A percentile compares a stretch with the other conserved stretches of the same genome.
phyloP scores from a whole-genome alignment of 768 basidiomycete genomes.

The Tylopilus sp. region DNA sequence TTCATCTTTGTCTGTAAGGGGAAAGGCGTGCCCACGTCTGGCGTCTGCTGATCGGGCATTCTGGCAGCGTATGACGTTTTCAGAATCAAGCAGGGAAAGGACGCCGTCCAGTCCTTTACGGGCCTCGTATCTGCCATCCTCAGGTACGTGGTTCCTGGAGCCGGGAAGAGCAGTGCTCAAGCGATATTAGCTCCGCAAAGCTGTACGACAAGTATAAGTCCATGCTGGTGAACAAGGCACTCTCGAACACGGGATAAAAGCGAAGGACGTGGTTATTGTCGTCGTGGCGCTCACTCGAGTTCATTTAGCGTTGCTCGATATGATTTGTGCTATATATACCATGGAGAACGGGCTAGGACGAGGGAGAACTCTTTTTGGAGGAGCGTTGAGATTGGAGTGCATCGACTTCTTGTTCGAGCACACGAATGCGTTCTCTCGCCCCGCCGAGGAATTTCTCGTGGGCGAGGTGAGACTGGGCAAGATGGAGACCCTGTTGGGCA shows the following conservation, averaged over 20 bases:
- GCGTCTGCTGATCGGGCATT: conserved; percentile 5
- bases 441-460: conserved; percentile 72
- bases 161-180: background rate
- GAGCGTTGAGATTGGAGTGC: conserved; percentile 25
- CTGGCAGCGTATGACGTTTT: conserved; percentile 76
- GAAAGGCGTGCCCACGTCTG: conserved; percentile 17
- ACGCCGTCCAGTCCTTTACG: conserved; percentile 57
- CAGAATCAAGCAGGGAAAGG: conserved; percentile 56
- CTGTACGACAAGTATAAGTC: conserved; percentile 71
- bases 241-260: conserved; percentile 22
- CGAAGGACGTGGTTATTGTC: background rate
- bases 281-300: background rate
- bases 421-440: conserved; percentile 46
- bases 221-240: conserved; percentile 49
- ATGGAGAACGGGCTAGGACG: conserved; percentile 19
- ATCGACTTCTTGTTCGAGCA: conserved; percentile 59
- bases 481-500: conserved; percentile 54
- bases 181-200: conserved; percentile 57
- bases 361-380: background rate
- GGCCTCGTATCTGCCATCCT: conserved; percentile 70
- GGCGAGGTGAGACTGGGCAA: conserved; percentile 57
- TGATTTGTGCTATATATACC: conserved; percentile 13
- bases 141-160: conserved; percentile 47
- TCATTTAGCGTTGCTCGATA: background rate
- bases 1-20: conserved; percentile 80